These are phyloP conservation scores for Epichloe sibirici DNA, from an alignment of 2,329 filamentous ascomycete genomes.

Conservation along the genomic window DNA sequence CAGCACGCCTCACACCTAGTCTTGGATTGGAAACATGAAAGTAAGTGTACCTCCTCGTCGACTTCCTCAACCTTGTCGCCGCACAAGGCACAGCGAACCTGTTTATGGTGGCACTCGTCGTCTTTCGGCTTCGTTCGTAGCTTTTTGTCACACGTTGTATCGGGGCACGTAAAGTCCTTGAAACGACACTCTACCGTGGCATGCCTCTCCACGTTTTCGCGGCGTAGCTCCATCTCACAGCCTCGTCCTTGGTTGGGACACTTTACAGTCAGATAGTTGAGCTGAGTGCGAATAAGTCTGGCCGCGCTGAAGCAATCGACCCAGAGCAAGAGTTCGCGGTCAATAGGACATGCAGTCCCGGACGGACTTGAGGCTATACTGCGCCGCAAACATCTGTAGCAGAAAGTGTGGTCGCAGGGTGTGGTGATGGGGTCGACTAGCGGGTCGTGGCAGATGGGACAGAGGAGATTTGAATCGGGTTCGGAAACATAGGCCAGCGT, in stretches of 20 bases:
- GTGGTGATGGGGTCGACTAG: constrained; percentile 50
- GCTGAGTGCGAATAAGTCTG: constrained; percentile 43
- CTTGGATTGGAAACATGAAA: constrained; percentile 33
- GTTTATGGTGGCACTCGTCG: constrained; percentile 43
- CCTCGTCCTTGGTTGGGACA: constrained; percentile 42
- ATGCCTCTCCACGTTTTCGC: constrained; percentile 44
- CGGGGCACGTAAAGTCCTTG: constrained; percentile 43
- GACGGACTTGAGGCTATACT: constrained; percentile 28
- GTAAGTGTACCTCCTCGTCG: constrained; percentile 23
- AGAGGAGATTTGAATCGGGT: constrained; percentile 35
- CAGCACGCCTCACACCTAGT: constrained; percentile 38
- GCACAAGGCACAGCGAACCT: constrained; percentile 42
- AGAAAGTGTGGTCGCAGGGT: constrained; percentile 54
- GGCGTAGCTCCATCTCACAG: constrained; percentile 37
- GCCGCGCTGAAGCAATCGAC: constrained; percentile 29
- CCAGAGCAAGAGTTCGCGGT: constrained; percentile 34
- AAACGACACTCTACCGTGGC: constrained; percentile 44
- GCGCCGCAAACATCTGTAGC: constrained; percentile 40
- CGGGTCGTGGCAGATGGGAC: constrained; percentile 47
- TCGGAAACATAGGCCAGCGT: constrained; percentile 31
- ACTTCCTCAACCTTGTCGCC: constrained; percentile 33
- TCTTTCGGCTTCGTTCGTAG: constrained; percentile 37
- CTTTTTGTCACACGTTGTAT: constrained; percentile 36
- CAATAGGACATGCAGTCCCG: constrained; percentile 41
- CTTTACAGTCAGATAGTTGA: constrained; percentile 45